Percentiles rank a stretch among this genome's conserved stretches.
Conservation (phyloP, 2,329 filamentous ascomycete genomes). For the Apiospora phragmitis region DNA sequence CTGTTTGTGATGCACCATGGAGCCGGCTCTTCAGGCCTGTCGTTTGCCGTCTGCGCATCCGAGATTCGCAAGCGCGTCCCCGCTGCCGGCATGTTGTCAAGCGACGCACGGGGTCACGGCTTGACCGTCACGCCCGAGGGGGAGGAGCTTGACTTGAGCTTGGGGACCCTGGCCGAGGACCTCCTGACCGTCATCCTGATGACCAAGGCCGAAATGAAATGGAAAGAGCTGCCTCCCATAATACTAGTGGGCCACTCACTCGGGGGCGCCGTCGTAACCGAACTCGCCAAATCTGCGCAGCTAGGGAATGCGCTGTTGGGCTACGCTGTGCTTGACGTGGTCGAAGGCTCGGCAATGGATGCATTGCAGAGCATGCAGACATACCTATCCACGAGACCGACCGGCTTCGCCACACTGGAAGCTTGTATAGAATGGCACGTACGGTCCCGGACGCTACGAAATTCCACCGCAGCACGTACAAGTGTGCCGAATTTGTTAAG, state of each 20-base stretch:
- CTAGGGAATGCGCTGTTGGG: constrained; percentile 73
- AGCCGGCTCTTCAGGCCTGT: constrained; percentile 88
- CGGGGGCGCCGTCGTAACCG: constrained; percentile 86
- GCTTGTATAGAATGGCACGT: constrained; percentile 93
- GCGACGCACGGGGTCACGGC: constrained; percentile 88
- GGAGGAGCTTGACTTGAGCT: constrained; percentile 62
- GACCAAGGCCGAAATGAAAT: constrained; percentile 68
- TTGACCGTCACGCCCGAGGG: constrained; percentile 55
- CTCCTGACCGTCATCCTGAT: constrained; percentile 68
- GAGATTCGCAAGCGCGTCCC: constrained; percentile 79
- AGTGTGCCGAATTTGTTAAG: constrained; percentile 81
- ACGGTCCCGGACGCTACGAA: constrained; percentile 82
- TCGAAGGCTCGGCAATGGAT: constrained; percentile 94
- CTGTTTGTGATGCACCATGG: constrained; percentile 95
- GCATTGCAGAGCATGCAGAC: constrained; percentile 92
- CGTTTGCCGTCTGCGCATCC: constrained; percentile 79
- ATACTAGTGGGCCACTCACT: constrained; percentile 90
- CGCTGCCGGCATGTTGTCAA: constrained; percentile 76
- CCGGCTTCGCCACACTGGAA: constrained; percentile 73
- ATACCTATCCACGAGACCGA: constrained; percentile 80
- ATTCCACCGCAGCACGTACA: constrained; percentile 77
- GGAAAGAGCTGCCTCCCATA: constrained; percentile 71
- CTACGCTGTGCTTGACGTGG: constrained; percentile 90
- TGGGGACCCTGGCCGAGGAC: constrained; percentile 73
- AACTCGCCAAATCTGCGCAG: constrained; percentile 69